Evolutionary conservation across 306 rosid species (phyloP), one percentile per base, ranked within the genome.

Genomic region (Abrus precatorius): DNA sequence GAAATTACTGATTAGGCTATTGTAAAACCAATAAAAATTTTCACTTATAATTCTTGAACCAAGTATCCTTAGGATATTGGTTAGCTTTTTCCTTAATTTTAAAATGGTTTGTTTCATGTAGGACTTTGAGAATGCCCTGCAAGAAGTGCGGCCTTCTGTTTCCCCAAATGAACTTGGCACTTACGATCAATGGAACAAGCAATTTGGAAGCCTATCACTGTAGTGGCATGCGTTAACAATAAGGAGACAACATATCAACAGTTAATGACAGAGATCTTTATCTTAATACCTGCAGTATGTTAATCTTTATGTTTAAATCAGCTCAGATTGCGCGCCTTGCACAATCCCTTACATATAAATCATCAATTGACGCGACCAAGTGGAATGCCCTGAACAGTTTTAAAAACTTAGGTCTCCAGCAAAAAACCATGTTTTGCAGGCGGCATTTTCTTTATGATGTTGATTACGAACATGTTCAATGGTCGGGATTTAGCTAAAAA

Each of bases 141-240:
- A 88, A 36, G 93, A 95, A 80, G 99, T 95, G 76, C 88, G 98
- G 88, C 94, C 93, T 67, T 95, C 98, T 64, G 96, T 93, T 80
- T 95, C 97, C 64, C 72, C 85, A 66, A 84, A 86, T 60, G 97
- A 91, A 86, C 92, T 91, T 13, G 88, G 88, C 14, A 75, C 59
- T 45, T 95, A 93, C 44, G 94, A 89, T 4, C 84, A 88, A 32
- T 95, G 99, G 98, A 93, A 95, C 88, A 88, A 85, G 56, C 91
- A 90, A 86, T 91, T 92, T 91, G 98, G 97, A 92, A 94, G 84
- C 69, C 73, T 89, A 32, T 70, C 92, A 40, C 69, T 82, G 61
- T 90, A 88, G 66, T 82, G 45, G 36, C 66, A 41, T 40, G 9
- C 12, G 10, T 69, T 29, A 14, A 44, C 52, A 65, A 20, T 30